Conservation (phyloP, 192 early-diverging fungal species). For the Backusella mclennaniae region DNA sequence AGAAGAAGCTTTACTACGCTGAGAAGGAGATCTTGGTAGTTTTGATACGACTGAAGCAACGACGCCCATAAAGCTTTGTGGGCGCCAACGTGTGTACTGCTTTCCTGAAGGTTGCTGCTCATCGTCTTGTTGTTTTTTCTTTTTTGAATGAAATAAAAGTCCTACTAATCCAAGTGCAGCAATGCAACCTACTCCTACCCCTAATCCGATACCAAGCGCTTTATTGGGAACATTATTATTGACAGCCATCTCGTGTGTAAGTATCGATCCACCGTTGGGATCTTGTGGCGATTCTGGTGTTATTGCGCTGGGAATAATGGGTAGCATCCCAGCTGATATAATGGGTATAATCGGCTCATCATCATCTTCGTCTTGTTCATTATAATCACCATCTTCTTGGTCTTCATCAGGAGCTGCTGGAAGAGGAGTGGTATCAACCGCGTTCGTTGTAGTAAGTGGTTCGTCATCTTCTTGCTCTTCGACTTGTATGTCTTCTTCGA, state of each 20-base stretch:
- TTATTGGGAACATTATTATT: conserved; percentile 17
- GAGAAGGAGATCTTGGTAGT: conserved; percentile 23
- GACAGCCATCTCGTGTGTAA: not conserved
- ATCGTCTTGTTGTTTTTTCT: conserved; percentile 7
- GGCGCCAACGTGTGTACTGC: conserved; percentile 31
- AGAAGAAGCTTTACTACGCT: conserved; percentile 5
- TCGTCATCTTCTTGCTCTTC: not conserved
- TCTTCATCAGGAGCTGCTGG: not conserved
- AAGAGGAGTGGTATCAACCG: not conserved
- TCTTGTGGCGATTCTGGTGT: not conserved
- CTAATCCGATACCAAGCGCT: conserved; percentile 29
- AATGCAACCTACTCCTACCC: conserved; percentile 28
- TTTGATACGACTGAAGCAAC: conserved; percentile 30
- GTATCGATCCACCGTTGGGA: not conserved
- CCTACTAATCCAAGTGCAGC: conserved; percentile 36
- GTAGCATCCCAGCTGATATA: not conserved
- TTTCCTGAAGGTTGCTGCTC: not conserved
- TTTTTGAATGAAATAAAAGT: conserved; percentile 20
- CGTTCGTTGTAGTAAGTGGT: not conserved
- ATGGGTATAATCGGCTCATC: not conserved
- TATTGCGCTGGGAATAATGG: not conserved
- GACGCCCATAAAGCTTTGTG: conserved; percentile 36
- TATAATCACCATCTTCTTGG: not conserved
- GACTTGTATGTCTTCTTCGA: not conserved
- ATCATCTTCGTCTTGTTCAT: not conserved